These are phyloP conservation scores for Lactarius vividus DNA, from an alignment of 768 basidiomycete species.

Conservation along the genomic window DNA sequence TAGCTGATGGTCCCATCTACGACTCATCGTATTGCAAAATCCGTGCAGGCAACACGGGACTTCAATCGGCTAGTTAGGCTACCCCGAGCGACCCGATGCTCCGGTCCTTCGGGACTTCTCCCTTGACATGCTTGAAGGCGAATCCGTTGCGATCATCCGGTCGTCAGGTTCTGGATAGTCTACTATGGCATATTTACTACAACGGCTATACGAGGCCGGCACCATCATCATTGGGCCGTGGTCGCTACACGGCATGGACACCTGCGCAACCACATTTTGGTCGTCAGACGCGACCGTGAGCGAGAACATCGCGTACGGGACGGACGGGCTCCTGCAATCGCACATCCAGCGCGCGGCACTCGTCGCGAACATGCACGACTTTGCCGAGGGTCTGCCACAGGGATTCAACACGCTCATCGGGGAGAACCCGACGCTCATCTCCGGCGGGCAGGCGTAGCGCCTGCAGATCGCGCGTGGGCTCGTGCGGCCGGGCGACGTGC, in stretches of 20 bases:
- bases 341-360: slow-evolving; percentile 71
- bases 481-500: slow-evolving; percentile 64
- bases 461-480: slow-evolving; percentile 90
- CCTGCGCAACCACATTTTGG: slow-evolving; percentile 79
- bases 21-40: slow-evolving; percentile 82
- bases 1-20: slow-evolving; percentile 13
- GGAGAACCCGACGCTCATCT: slow-evolving; percentile 87
- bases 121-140: slow-evolving; percentile 66
- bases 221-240: slow-evolving; percentile 55
- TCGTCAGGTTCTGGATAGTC: slow-evolving; percentile 93
- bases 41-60: slow-evolving; percentile 78
- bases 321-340: slow-evolving; percentile 43
- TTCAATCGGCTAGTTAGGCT: slow-evolving; percentile 69
- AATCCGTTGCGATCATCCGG: slow-evolving; percentile 93
- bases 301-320: slow-evolving; percentile 89
- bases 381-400: slow-evolving; percentile 71
- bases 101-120: slow-evolving; percentile 67
- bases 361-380: slow-evolving; percentile 82
- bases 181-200: slow-evolving; percentile 81
- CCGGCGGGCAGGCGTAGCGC: slow-evolving; percentile 93
- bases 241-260: slow-evolving; percentile 58
- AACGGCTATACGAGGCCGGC: slow-evolving; percentile 83
- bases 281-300: slow-evolving; percentile 84
- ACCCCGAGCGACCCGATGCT: slow-evolving; percentile 75
- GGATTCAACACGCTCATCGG: slow-evolving; percentile 88